phyloP scores from a whole-genome alignment of 1,284 basidiomycete genomes.

The Trametes sp. region DNA sequence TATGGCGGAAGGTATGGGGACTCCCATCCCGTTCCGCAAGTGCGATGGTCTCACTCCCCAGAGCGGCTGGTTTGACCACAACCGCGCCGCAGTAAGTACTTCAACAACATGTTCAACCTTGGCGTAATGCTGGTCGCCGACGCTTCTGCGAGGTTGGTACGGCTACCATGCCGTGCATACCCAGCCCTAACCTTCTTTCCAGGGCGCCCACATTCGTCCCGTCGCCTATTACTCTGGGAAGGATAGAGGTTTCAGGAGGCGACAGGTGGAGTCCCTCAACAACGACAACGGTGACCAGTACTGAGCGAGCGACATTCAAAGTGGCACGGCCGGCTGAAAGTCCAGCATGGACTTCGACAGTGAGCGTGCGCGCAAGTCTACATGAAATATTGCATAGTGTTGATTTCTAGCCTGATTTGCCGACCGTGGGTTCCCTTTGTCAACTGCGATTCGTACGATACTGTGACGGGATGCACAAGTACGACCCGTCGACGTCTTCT shows the following conservation, averaged over 20 bases:
- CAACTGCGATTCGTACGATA: constrained; percentile 31
- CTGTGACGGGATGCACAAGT: constrained; percentile 36
- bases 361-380: constrained; percentile 11
- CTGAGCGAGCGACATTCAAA: constrained; percentile 39
- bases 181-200: no score
- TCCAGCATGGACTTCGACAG: constrained; percentile 41
- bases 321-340: constrained; percentile 37
- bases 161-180: no score
- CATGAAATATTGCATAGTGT: no score
- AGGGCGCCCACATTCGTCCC: no score
- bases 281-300: constrained; percentile 37
- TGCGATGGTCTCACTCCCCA: constrained; percentile 33
- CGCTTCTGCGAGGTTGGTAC: no score
- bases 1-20: constrained; percentile 30
- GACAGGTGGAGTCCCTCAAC: constrained; percentile 36
- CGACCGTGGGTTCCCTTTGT: constrained; percentile 40
- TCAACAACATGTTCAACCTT: no score
- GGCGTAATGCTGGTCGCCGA: no score
- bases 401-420: constrained; percentile 35
- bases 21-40: constrained; percentile 34
- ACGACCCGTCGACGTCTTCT: constrained; percentile 28
- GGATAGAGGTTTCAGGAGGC: constrained; percentile 20
- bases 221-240: no score
- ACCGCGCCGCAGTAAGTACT: constrained; percentile 23
- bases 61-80: constrained; percentile 40